Base-by-base conservation (phyloP, 2,329 filamentous ascomycete species). In the Beauveria bassiana region DNA sequence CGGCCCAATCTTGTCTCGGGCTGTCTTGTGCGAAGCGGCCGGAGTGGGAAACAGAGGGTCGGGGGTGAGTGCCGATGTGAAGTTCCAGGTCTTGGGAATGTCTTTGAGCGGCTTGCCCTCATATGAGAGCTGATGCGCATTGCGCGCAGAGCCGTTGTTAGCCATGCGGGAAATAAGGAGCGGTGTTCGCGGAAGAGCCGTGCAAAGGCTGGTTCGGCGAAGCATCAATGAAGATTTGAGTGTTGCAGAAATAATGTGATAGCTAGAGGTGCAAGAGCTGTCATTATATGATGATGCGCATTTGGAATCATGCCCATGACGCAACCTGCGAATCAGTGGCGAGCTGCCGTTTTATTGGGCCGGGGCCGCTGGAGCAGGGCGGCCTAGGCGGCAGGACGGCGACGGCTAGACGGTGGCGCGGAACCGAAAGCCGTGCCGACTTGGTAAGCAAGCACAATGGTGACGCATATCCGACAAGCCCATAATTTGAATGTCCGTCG, bases 31-130 rank as follows among this genome's bases (percentile, higher is more conserved):
- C 0, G 93, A 97, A 63, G 83, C 82, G 64, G 86, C 82, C 0
- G 95, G 92, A 0, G 91, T 96, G 18, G 91, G 87, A 71, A 90
- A 96, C 31, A 83, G 76, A 12, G 87, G 74, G 70, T 99, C 95
- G 9, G 91, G 75, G 3, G 93, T 91, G 4, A 97, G 79, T 8
- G 78, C 78, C n/a, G 81, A 79, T 18, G 84, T 86, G 68, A 86
- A 86, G 60, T 73, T 80, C 86, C 86, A 88, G 61, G 85, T 82
- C 70, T 87, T 88, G 45, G 85, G 84, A 18, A 88, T 77, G 56
- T 84, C 79, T 66, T 77, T 76, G 54, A 88, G 72, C 38, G 79
- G 74, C 42, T 72, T 68, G 62, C 74, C 73, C 54, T 67, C 65
- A 45, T 66, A 64, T 1, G 63, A 59, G 28, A 43, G 53, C 28